Evolutionary conservation across 2,329 filamentous ascomycete genomes (phyloP), one percentile per base, ranked within the genome.

Genomic region (Stagonosporopsis chrysanthemi): DNA sequence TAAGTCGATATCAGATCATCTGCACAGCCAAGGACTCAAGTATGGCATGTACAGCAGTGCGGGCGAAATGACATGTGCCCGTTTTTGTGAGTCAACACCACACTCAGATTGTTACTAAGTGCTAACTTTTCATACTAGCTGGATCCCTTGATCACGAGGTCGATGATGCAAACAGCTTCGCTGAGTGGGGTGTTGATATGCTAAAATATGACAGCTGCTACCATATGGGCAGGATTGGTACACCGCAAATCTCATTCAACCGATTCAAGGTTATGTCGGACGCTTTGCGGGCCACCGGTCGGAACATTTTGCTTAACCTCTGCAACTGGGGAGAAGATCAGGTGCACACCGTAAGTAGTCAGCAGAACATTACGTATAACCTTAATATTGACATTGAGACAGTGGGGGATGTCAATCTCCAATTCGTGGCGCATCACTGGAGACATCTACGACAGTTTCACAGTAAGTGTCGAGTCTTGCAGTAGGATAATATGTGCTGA

Each of bases 11-110:
- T 85, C 84, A 1, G 73, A 82, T 23, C 62, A 64, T 36, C 58
- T 73, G 4, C 69, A 73, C 39, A 40, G 50, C 40, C 61, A 64
- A 60, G 85, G 84, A 2, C 66, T 89, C 41, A 89, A 88, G 67
- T 75, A 88, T 9, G 87, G 87, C 0, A 87, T 89, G 55, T 89
- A 89, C 66, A 82, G 82, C 63, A 82, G 82, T 68, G 83, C 83
- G 0, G 83, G 83, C 39, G 77, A 70, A 14, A 62, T 66, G 56
- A 86, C 83, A 2, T 87, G 85, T 64, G 85, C 80, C 1, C 80
- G 81, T 4, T 87, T 86, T 65, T 81, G 84, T 31, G 56, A 29
- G 52, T 29, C 22, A 6, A 2, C 8, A 6, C 6, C 2, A 6
- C 1, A 7, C 12, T n/a, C 12, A 5, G 3, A 29, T 29, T n/a